Evolutionary conservation across 2,329 filamentous ascomycete genomes (phyloP).

Genomic region (Penicillium fuscoglaucum): DNA sequence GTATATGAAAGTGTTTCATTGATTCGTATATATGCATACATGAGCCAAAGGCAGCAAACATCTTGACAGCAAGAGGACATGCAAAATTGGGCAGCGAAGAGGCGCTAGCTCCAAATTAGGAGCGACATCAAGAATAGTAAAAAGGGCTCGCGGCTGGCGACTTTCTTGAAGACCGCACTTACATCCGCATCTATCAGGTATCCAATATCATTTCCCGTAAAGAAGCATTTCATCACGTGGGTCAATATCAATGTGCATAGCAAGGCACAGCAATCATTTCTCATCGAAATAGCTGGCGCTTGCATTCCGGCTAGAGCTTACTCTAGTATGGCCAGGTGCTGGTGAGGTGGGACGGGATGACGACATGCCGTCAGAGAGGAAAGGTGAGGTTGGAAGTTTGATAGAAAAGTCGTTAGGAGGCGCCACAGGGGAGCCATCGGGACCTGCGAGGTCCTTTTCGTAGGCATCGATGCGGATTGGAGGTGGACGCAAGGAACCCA

Average conservation of each 20-base stretch:
- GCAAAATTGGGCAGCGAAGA: slow-evolving; percentile 5
- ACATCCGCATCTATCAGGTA: slow-evolving; percentile 17
- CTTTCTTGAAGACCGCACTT: not conserved
- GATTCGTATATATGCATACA: slow-evolving; percentile 32
- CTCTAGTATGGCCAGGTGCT: slow-evolving; percentile 49
- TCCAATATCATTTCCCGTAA: slow-evolving; percentile 18
- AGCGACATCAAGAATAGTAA: slow-evolving; percentile 2
- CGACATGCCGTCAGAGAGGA: slow-evolving; percentile 52
- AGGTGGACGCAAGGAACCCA: slow-evolving; percentile 55
- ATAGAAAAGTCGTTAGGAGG: slow-evolving; percentile 49
- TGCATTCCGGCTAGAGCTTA: slow-evolving; percentile 41
- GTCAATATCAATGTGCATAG: not conserved
- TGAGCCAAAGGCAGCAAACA: slow-evolving; percentile 16
- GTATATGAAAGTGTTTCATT: slow-evolving; percentile 23
- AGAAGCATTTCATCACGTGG: not conserved
- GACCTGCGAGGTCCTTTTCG: slow-evolving; percentile 70
- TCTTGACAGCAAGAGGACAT: slow-evolving; percentile 1
- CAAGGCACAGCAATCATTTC: slow-evolving; percentile 22
- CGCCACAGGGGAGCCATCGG: slow-evolving; percentile 26
- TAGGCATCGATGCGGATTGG: slow-evolving; percentile 65
- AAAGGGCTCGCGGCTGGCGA: not conserved
- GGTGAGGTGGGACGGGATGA: slow-evolving; percentile 56
- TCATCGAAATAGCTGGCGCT: slow-evolving; percentile 43
- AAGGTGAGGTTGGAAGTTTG: slow-evolving; percentile 48
- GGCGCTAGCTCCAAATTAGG: slow-evolving; percentile 3